These are phyloP conservation scores for Penicillium alfredii DNA, from an alignment of 495 filamentous ascomycete genomes.

Conservation along the genomic window DNA sequence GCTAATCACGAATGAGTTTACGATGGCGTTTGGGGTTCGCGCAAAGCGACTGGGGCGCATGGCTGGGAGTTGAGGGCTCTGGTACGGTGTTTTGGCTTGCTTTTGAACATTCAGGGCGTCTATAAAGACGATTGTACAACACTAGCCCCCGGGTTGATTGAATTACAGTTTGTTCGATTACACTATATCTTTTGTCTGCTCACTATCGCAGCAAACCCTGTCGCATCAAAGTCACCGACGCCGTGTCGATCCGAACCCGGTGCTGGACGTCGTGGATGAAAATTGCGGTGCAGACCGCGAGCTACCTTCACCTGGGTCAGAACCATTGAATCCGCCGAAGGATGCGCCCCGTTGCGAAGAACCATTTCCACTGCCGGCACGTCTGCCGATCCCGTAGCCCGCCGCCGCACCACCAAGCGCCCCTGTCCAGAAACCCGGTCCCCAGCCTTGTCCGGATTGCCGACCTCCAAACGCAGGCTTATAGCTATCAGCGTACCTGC, in stretches of 20 bases:
- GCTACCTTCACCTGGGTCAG: conserved; percentile 46
- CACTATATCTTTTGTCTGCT: background rate
- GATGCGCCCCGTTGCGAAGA: conserved; percentile 19
- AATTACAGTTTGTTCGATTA: conserved; percentile 8
- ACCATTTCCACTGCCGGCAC: conserved; percentile 21
- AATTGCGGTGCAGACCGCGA: conserved; percentile 44
- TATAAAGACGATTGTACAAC: no score
- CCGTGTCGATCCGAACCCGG: conserved; percentile 84
- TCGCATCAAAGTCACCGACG: conserved; percentile 55
- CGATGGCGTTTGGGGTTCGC: no score
- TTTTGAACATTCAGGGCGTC: no score
- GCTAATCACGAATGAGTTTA: no score
- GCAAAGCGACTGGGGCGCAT: no score
- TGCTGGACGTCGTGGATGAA: conserved; percentile 61
- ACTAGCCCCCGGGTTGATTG: no score
- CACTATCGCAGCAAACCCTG: background rate
- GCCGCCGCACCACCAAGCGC: conserved; percentile 65
- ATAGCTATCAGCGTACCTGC: conserved; percentile 44
- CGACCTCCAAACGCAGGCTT: conserved; percentile 17
- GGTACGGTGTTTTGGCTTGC: conserved; percentile 9
- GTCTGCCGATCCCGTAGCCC: conserved; percentile 60
- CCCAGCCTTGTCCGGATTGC: conserved; percentile 52
- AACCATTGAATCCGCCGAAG: conserved; percentile 12
- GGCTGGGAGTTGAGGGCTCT: conserved; percentile 3
- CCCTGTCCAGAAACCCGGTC: conserved; percentile 86